phyloP scores from a whole-genome alignment of 2,329 filamentous ascomycete species.

The Fusarium keratoplasticum region DNA sequence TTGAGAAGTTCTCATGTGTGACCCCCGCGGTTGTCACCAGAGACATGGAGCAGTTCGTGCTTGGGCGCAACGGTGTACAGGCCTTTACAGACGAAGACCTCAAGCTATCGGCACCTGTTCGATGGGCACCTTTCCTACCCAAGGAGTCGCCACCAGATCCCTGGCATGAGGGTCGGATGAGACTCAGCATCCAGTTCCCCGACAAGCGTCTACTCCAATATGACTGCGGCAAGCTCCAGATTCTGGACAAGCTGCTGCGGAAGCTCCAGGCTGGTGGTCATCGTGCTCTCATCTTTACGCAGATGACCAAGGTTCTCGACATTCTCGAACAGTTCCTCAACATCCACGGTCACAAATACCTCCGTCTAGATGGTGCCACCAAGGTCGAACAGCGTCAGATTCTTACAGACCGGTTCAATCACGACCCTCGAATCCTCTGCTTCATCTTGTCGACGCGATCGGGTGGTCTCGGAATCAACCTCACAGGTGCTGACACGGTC shows the following conservation, averaged over 20 bases:
- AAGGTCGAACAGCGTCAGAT: constrained; percentile 97
- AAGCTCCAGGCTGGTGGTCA: constrained; percentile 90
- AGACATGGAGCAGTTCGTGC: constrained; percentile 75
- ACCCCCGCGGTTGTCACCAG: constrained; percentile 89
- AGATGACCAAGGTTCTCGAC: constrained; percentile 99
- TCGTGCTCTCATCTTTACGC: constrained; percentile 96
- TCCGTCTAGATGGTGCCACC: constrained; percentile 95
- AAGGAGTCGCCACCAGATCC: constrained; percentile 75
- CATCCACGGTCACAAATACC: constrained; percentile 96
- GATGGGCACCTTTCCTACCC: constrained; percentile 67
- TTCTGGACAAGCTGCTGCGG: constrained; percentile 85
- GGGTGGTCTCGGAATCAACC: constrained; percentile 93
- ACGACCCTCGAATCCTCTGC: constrained; percentile 88
- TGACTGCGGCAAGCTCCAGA: constrained; percentile 96
- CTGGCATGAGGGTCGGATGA: constrained; percentile 93
- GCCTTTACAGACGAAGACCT: constrained; percentile 69
- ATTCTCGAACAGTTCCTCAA: constrained; percentile 98
- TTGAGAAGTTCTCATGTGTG: constrained; percentile 91
- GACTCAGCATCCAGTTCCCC: constrained; percentile 94
- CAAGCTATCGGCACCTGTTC: constrained; percentile 66
- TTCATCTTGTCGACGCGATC: constrained; percentile 97
- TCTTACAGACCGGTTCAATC: constrained; percentile 96
- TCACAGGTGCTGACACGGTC: constrained; percentile 96
- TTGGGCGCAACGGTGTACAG: constrained; percentile 70
- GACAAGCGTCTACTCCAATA: constrained; percentile 97